Evolutionary conservation across 169 alveolate species (phyloP).

Genomic region (Plasmodium inui): DNA sequence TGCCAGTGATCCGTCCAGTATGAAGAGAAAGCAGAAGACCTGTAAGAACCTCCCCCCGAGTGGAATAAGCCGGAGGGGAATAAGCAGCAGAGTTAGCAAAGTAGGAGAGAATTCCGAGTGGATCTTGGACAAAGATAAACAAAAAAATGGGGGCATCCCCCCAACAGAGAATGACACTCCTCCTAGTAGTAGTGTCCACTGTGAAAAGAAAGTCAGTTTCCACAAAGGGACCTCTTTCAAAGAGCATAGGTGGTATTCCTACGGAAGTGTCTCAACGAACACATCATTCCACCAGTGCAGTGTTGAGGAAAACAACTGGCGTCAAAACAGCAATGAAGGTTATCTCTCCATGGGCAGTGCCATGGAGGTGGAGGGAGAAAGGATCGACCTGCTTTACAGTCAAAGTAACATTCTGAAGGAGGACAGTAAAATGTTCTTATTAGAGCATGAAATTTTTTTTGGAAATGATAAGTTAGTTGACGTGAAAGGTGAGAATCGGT

Average conservation of each 20-base stretch:
- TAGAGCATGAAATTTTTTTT: background rate
- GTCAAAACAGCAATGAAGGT: background rate
- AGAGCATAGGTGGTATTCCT: constrained; percentile 6
- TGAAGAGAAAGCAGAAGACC: background rate
- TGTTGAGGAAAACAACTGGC: background rate
- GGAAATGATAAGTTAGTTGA: background rate
- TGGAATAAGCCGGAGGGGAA: background rate
- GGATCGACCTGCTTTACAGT: background rate
- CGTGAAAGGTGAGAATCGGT: background rate
- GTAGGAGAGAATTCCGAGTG: background rate
- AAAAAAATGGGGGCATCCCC: background rate
- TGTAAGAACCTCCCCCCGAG: background rate
- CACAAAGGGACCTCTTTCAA: background rate
- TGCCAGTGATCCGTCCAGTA: background rate
- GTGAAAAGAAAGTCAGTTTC: background rate
- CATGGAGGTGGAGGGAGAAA: background rate
- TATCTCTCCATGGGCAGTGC: background rate
- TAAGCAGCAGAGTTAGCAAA: background rate
- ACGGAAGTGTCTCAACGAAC: constrained; percentile 16
- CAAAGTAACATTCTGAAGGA: background rate
- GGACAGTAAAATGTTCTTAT: background rate
- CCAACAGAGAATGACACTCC: background rate
- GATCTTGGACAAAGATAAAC: background rate
- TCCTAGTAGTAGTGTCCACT: background rate
- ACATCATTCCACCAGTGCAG: background rate